Evolutionary conservation across 169 alveolate species (phyloP), one percentile per base, ranked within the genome.

Genomic region (Cryptosporidium canis): DNA sequence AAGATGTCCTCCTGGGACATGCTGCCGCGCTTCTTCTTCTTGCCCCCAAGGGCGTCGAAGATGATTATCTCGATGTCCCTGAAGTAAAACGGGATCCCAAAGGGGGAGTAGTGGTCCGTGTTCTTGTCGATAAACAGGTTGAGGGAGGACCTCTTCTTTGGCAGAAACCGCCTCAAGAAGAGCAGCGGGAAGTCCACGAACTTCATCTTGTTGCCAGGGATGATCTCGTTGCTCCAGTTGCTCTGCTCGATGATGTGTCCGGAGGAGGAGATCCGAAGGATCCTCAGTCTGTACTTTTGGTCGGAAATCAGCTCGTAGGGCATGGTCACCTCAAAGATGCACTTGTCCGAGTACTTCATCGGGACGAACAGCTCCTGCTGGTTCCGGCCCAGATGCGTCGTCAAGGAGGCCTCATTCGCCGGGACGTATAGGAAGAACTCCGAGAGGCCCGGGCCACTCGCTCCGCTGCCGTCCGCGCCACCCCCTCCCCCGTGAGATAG

Each of bases 281-380:
- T 70, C 33, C 84, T 48, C 14, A 70, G 41, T 33, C 84, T 48
- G 27, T 70, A 70, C 24, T 70, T 70, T 18, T 70, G 65, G 21
- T 70, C 67, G 11, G 84, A 70, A 33, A 70, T 55, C 18, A 70
- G 61, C 21, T 70, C 84, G 53, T 70, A 70, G 29, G 84, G 84
- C 66, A 55, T 55, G 48, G 84, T 70, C 1, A 55, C 84, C 31
- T 70, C 84, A 53, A 70, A 70, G 12, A 48, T 37, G 18, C 84
- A 70, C 12, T 70, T 70, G n/a, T 92, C 94, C 8, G 92, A 84
- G 53, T 91, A 90, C n/a, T 51, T 66, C 66, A 83, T 64, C 14
- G 94, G 94, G 12, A 91, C 67, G 43, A 91, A 91, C 27, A 85
- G 27, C 71, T 91, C 92, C 35, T 64, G 71, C 45, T 91, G 94